Conservation (phyloP, 495 filamentous ascomycete genomes). For the Penicillium ochrochloron region DNA sequence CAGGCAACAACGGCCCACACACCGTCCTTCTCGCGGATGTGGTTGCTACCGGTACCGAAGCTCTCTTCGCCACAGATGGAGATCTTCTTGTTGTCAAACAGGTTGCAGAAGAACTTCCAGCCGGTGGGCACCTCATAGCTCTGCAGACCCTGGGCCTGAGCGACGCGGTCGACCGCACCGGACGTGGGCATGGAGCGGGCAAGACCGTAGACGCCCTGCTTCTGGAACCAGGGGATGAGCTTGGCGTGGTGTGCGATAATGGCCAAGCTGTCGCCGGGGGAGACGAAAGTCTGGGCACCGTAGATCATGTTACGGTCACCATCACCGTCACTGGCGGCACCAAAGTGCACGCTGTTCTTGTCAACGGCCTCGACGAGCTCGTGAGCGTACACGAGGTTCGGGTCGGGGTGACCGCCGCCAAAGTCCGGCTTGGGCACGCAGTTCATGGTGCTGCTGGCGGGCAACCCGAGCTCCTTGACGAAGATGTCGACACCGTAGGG, state of each 20-base stretch:
- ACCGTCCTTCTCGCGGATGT: slow-evolving; percentile 98
- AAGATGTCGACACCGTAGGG: slow-evolving; percentile 95
- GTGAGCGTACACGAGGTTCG: slow-evolving; percentile 97
- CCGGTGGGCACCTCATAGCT: slow-evolving; percentile 97
- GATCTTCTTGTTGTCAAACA: slow-evolving; percentile 96
- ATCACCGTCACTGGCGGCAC: slow-evolving; percentile 94
- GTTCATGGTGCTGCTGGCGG: slow-evolving; percentile 81
- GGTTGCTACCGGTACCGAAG: slow-evolving; percentile 98
- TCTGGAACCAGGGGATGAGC: slow-evolving; percentile 96
- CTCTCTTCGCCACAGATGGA: slow-evolving; percentile 99
- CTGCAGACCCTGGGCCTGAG: slow-evolving; percentile 87
- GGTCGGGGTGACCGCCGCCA: slow-evolving; percentile 94
- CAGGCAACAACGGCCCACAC: slow-evolving; percentile 97
- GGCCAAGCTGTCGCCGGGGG: slow-evolving; percentile 92
- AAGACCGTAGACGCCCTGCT: slow-evolving; percentile 92
- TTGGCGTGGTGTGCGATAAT: slow-evolving; percentile 95
- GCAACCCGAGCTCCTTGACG: slow-evolving; percentile 85
- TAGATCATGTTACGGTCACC: slow-evolving; percentile 99
- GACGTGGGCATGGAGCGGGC: slow-evolving; percentile 97
- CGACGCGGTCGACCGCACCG: slow-evolving; percentile 92
- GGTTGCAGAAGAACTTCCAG: slow-evolving; percentile 99
- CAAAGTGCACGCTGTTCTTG: slow-evolving; percentile 89
- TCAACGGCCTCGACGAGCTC: slow-evolving; percentile 93
- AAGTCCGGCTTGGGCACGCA: slow-evolving; percentile 92
- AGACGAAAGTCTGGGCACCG: slow-evolving; percentile 93